Percentiles rank a stretch among this genome's conserved stretches.
phyloP scores from a whole-genome alignment of 2,329 filamentous ascomycete species.

The Aspergillus proliferans region DNA sequence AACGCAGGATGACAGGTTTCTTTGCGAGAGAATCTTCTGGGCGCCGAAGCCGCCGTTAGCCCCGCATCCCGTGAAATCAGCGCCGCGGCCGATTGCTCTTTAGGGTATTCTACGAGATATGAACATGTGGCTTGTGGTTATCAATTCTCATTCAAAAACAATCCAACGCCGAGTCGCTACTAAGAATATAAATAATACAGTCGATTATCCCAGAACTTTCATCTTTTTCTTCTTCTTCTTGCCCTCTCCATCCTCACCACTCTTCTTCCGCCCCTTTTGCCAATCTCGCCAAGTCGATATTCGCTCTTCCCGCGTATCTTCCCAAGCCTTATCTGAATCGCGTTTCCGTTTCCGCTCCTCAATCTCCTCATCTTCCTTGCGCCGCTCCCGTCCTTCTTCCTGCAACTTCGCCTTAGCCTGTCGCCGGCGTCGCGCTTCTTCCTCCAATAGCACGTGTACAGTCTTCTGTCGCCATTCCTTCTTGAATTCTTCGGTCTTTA shows the following conservation, averaged over 20 bases:
- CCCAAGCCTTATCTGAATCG: constrained; percentile 92
- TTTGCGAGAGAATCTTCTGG: constrained; percentile 7
- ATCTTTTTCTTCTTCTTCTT: constrained; percentile 49
- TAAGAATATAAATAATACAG: background rate
- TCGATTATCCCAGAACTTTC: constrained; percentile 41
- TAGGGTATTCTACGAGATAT: background rate
- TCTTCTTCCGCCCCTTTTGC: constrained; percentile 62
- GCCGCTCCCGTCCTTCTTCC: constrained; percentile 87
- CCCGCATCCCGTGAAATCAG: constrained; percentile 5
- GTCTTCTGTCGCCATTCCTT: constrained; percentile 86
- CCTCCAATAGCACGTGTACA: constrained; percentile 82
- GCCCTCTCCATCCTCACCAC: constrained; percentile 48
- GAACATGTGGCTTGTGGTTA: background rate
- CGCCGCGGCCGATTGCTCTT: constrained; percentile 1
- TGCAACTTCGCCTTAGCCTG: constrained; percentile 93
- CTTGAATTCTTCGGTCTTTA: constrained; percentile 71
- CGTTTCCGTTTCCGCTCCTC: constrained; percentile 77
- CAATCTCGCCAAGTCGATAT: constrained; percentile 94
- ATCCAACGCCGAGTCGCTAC: background rate
- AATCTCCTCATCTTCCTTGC: constrained; percentile 75
- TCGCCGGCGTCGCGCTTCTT: constrained; percentile 74
- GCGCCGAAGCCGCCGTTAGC: constrained; percentile 1
- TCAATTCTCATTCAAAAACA: background rate
- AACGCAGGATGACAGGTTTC: background rate
- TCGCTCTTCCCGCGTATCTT: constrained; percentile 80